Base-by-base conservation (phyloP, 1,284 basidiomycete genomes). In the Phellinidium pouzarii region DNA sequence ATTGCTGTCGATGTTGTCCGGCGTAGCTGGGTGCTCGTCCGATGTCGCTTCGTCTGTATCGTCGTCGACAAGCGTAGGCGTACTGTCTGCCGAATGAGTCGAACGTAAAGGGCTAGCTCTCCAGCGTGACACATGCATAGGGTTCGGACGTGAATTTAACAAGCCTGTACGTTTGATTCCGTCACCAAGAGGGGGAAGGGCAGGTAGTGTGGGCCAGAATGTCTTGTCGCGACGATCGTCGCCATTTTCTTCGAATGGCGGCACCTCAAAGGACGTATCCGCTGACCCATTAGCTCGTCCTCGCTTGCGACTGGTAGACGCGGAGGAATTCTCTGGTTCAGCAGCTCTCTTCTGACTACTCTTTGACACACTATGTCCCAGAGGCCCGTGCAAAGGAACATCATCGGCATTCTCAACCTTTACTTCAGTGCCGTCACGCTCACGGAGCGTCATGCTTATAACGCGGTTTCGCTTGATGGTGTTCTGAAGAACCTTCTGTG, bases 381-480 rank as follows among this genome's bases (percentile, higher is more conserved):
- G 38, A 9, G 60, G 40, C 14, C 41, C 42, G 48, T 57, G 44
- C 47, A 61, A 52, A 47, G 61, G 47, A 43, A 61, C 48, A 40
- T 60, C 55, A 49, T 62, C 44, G 52, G 61, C 44, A 56, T 50
- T 26, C 58, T 62, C 47, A 53, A 62, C 46, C 60, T 61, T 41
- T 57, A 57, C 56, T 63, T 65, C 17, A 40, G 62, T 59, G 26
- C 59, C 62, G 36, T 63, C 64, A 50, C 61, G 63, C 59, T 69
- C 68, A 37, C 68, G 63, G 26, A 64, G 58, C 59, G 70, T 71
- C 36, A 64, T 58, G 44, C 64, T 70, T 2, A 67, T 66, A 12
- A 66, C 55, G 48, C 65, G 64, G 12, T 64, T 59, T 31, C 68
- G 61, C n/a, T 66, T 64, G 49, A 65, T 68, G 17, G 67, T 62